Conservation (phyloP, 2,329 filamentous ascomycete species). For the Talaromyces islandicus region DNA sequence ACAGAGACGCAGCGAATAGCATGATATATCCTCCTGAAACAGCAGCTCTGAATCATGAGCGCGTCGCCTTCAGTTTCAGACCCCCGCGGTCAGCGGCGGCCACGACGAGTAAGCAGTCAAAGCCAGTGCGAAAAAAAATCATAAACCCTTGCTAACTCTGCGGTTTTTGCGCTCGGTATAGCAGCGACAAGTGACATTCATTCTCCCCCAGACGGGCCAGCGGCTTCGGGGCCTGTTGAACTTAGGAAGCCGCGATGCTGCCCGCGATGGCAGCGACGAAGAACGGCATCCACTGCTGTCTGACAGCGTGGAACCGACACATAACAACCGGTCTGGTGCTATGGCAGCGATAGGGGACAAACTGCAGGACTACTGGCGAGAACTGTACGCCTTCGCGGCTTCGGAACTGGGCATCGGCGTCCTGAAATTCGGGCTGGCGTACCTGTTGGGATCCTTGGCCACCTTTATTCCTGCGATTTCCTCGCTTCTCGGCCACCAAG, state of each 20-base stretch:
- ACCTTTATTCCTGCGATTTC: slow-evolving; percentile 75
- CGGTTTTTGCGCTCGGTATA: slow-evolving; percentile 27
- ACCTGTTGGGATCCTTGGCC: slow-evolving; percentile 76
- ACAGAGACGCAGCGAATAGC: not conserved
- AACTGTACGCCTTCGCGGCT: slow-evolving; percentile 54
- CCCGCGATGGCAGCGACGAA: slow-evolving; percentile 31
- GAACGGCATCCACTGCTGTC: slow-evolving; percentile 31
- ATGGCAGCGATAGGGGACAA: slow-evolving; percentile 16
- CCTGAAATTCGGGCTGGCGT: slow-evolving; percentile 86
- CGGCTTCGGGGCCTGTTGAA: slow-evolving; percentile 75
- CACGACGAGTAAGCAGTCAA: slow-evolving; percentile 19
- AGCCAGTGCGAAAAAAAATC: not conserved
- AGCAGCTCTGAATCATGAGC: slow-evolving; percentile 3
- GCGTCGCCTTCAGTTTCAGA: not conserved
- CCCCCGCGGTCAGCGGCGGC: slow-evolving; percentile 17
- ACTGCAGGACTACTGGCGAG: slow-evolving; percentile 32
- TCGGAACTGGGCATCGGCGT: slow-evolving; percentile 74
- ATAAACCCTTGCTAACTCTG: not conserved
- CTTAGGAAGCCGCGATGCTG: slow-evolving; percentile 52
- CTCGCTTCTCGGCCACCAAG: slow-evolving; percentile 69
- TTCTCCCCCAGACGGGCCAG: slow-evolving; percentile 80
- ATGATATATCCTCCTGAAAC: not conserved
- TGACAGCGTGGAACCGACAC: slow-evolving; percentile 8
- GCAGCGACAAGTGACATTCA: slow-evolving; percentile 78
- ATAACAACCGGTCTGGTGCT: slow-evolving; percentile 11